A percentile compares a stretch with the other conserved stretches of the same genome.
These are phyloP conservation scores for Rhytidhysteron rufulum DNA, from an alignment of 2,329 filamentous ascomycete genomes.

Conservation along the genomic window DNA sequence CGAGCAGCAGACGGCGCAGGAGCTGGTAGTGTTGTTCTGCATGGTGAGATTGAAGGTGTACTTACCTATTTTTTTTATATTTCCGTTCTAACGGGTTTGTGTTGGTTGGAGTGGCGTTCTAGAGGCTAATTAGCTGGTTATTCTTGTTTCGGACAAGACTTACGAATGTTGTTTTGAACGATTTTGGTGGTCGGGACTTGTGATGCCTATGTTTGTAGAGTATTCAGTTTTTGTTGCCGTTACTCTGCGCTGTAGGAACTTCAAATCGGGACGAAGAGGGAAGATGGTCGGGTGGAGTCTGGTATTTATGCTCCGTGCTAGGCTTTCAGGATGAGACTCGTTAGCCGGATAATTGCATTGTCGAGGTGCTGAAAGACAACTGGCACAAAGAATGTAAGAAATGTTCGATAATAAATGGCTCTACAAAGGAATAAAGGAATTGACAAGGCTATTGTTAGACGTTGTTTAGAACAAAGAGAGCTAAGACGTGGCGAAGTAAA, in stretches of 20 bases:
- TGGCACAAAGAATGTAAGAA: background rate
- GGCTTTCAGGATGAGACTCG: too few relatives aligned
- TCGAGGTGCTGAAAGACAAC: background rate
- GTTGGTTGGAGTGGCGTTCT: background rate
- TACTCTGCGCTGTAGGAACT: background rate
- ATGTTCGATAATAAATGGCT: background rate
- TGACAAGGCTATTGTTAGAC: too few relatives aligned
- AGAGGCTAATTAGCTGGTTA: background rate
- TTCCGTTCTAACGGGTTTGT: background rate
- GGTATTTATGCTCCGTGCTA: background rate
- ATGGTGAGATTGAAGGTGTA: background rate
- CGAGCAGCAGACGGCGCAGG: background rate
- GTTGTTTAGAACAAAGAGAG: too few relatives aligned
- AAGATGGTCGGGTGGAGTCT: background rate
- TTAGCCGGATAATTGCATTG: background rate
- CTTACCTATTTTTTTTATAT: background rate
- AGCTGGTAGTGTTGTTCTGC: too few relatives aligned
- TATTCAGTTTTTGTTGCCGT: too few relatives aligned
- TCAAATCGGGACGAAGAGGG: background rate
- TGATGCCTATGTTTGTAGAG: too few relatives aligned
- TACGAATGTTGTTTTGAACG: background rate
- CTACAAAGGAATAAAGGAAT: constrained; percentile 3
- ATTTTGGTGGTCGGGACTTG: background rate
- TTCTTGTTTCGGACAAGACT: background rate
- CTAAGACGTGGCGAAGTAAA: too few relatives aligned